Base-by-base conservation (phyloP, 441 rosid genomes). In the Capsella rubella region DNA sequence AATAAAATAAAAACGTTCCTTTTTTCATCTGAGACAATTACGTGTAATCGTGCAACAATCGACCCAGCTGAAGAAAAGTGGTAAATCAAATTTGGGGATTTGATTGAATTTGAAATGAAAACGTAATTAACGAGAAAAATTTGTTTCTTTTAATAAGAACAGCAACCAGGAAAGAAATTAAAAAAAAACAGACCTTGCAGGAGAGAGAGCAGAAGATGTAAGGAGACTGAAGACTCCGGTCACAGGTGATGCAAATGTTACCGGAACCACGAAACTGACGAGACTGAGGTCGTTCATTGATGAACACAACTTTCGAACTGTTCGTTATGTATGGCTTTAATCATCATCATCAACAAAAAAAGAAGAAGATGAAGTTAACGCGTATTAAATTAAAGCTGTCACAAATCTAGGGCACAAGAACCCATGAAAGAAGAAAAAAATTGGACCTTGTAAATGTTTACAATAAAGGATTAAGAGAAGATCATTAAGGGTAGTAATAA, bases 241-340 rank as follows among this genome's bases (percentile, higher is more conserved):
- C 84, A 74, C 97, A 93, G 61, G 88, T 84, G 71, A 69, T 56
- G 79, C 97, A 91, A 62, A 80, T 46, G 84, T 90, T 91, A 39
- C 89, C 92, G 75, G 92, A 82, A 62, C 84, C 82, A 82, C 90
- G 85, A 78, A 85, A 85, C 62, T 86, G 92, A 77, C 89, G 84
- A 47, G 93, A 73, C 64, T 86, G 90, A 3, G 96, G 89, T 78
- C 98, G 78, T 73, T 91, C 91, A 73, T 87, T 90, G 74, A 93
- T 75, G 70, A 93, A 93, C 34, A 93, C 74, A 59, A 93, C 96
- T 83, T 93, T 93, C 4, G 97, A 89, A 59, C 87, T 87, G 78
- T 93, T 93, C 1, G 93, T 86, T 45, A 73, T 93, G 82, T 93
- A 93, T 31, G 98, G 82, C 97, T 93, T 57, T 50, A 67, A 58